phyloP scores from a whole-genome alignment of 1,284 basidiomycete genomes.

The Naganishia cerealis region DNA sequence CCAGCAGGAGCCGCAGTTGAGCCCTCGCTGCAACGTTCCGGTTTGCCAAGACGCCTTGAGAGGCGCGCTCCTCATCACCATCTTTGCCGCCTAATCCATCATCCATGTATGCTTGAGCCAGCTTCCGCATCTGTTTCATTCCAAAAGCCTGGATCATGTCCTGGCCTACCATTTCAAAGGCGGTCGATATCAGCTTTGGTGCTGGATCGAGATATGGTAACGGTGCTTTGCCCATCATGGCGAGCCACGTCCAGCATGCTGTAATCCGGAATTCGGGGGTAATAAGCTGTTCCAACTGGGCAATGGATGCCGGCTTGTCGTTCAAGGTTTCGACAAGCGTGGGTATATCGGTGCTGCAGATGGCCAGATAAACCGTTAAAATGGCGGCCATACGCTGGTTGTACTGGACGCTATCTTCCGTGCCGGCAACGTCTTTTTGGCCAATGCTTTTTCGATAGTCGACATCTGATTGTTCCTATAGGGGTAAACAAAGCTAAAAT shows the following conservation, averaged over 20 bases:
- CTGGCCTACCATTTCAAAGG: constrained; percentile 70
- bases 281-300: constrained; percentile 56
- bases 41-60: constrained; percentile 39
- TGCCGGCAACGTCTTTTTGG: constrained; percentile 42
- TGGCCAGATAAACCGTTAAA: constrained; percentile 82
- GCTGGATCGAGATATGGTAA: constrained; percentile 42
- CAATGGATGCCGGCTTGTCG: constrained; percentile 49
- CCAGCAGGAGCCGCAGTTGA: constrained; percentile 26
- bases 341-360: constrained; percentile 60
- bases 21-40: constrained; percentile 35
- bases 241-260: constrained; percentile 68
- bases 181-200: constrained; percentile 58
- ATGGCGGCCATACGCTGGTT: constrained; percentile 75
- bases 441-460: constrained; percentile 70
- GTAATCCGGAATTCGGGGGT: constrained; percentile 65
- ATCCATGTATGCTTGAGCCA: constrained; percentile 67
- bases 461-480: constrained; percentile 57
- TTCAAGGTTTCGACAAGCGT: constrained; percentile 45
- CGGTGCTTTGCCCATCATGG: constrained; percentile 45
- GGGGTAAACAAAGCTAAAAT: not conserved
- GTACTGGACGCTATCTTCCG: constrained; percentile 67
- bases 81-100: constrained; percentile 52
- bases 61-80: constrained; percentile 36
- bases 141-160: constrained; percentile 68
- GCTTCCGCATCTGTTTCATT: constrained; percentile 69